These are phyloP conservation scores for Meyerozyma smithsonii DNA, from an alignment of 1,139 yeast genomes.

Conservation along the genomic window DNA sequence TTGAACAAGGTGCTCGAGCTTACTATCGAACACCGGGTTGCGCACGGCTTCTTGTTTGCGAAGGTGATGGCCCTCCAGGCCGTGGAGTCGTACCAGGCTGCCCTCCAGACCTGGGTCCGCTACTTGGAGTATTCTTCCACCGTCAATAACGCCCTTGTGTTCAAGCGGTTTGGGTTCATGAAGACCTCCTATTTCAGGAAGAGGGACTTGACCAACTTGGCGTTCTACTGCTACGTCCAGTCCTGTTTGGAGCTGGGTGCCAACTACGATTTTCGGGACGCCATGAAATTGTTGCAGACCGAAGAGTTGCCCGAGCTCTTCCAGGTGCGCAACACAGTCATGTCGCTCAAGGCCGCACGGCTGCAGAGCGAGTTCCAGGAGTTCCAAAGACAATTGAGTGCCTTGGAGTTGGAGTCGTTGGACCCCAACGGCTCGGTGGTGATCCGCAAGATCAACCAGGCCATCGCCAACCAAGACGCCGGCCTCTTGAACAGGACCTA, in stretches of 20 bases:
- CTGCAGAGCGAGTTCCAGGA: conserved; percentile 13
- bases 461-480: conserved; percentile 17
- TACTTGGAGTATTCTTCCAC: conserved; percentile 23
- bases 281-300: conserved; percentile 25
- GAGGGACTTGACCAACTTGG: conserved; percentile 22
- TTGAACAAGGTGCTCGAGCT: conserved; percentile 24
- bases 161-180: conserved; percentile 10
- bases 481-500: conserved; percentile 19
- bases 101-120: conserved; percentile 32
- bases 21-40: conserved; percentile 24
- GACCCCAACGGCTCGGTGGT: conserved; percentile 33
- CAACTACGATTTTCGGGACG: conserved; percentile 22
- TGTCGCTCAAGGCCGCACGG: conserved; percentile 11
- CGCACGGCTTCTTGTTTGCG: conserved; percentile 31
- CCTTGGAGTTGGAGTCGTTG: conserved; percentile 15
- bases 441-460: conserved; percentile 19
- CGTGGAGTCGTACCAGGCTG: conserved; percentile 16
- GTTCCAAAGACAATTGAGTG: conserved; percentile 12
- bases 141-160: conserved; percentile 10
- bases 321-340: conserved; percentile 16
- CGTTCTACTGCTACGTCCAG: conserved; percentile 31
- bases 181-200: conserved; percentile 11
- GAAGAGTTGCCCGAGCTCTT: conserved; percentile 22
- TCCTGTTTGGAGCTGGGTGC: conserved; percentile 22
- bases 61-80: conserved; percentile 19